These are phyloP conservation scores for Beauveria caledonica DNA, from an alignment of 2,329 filamentous ascomycete genomes.

Conservation along the genomic window DNA sequence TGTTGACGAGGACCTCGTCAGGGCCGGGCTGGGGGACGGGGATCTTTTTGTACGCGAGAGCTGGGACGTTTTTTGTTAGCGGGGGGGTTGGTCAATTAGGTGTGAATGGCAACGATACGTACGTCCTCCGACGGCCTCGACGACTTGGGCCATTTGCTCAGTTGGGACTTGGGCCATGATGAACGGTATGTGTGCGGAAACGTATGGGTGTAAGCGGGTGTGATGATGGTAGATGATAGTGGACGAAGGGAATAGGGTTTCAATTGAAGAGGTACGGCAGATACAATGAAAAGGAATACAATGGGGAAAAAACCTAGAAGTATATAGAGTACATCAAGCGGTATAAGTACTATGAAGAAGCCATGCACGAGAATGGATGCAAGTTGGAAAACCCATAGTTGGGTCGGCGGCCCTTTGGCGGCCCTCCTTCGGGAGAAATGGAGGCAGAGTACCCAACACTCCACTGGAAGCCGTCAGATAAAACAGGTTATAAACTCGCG, in stretches of 20 bases:
- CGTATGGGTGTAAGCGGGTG: not conserved
- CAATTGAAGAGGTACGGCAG: no score
- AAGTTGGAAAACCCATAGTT: no score
- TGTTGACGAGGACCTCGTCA: constrained; percentile 85
- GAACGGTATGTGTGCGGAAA: constrained; percentile 12
- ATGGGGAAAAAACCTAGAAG: no score
- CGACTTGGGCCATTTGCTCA: constrained; percentile 86
- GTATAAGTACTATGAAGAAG: no score
- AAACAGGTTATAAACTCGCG: no score
- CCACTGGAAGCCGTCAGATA: no score
- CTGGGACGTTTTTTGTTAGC: constrained; percentile 25
- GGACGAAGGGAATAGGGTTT: not conserved
- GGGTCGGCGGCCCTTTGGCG: no score
- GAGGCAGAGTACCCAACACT: no score
- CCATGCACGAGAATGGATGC: no score
- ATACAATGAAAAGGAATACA: no score
- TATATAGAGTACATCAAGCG: no score
- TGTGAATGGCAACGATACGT: constrained; percentile 20
- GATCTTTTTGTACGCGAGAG: constrained; percentile 69
- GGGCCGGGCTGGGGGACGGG: constrained; percentile 72
- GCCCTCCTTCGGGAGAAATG: no score
- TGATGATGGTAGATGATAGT: not conserved
- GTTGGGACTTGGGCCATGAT: constrained; percentile 53
- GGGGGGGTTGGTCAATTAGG: constrained; percentile 13
- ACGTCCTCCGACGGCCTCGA: constrained; percentile 71